These are phyloP conservation scores for Violaceomyces palustris DNA, from an alignment of 1,284 basidiomycete species.

Conservation along the genomic window DNA sequence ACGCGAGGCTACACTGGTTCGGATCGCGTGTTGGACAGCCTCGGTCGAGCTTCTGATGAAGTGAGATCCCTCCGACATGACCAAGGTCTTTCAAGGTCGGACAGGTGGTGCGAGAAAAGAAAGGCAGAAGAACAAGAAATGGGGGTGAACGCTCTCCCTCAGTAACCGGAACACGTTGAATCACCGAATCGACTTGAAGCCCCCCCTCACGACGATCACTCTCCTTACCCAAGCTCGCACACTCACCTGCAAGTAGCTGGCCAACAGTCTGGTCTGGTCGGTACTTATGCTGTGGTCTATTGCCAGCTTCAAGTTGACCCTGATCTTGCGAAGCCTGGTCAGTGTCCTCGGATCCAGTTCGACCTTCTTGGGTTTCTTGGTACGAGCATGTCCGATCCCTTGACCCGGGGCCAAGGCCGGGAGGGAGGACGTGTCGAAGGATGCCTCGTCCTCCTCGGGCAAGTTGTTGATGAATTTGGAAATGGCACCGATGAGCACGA, in stretches of 20 bases:
- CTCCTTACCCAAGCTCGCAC: too few relatives aligned
- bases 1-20: background rate
- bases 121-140: background rate
- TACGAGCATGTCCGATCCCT: conserved; percentile 1
- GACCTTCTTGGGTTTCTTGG: conserved; percentile 18
- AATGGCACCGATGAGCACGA: conserved; percentile 44
- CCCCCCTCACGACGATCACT: conserved; percentile 11
- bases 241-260: conserved; percentile 40
- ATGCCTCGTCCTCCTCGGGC: conserved; percentile 26
- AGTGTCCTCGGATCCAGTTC: conserved; percentile 35
- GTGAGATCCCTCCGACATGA: conserved; percentile 37
- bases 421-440: background rate
- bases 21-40: conserved; percentile 24
- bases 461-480: conserved; percentile 48
- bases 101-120: background rate
- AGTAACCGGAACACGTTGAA: background rate
- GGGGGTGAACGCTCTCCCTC: background rate
- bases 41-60: conserved; percentile 31
- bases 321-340: conserved; percentile 37
- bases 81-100: conserved; percentile 13
- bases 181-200: conserved; percentile 3
- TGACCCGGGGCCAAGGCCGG: background rate
- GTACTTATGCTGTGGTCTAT: conserved; percentile 42
- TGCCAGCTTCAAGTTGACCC: conserved; percentile 46
- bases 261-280: conserved; percentile 41